Evolutionary conservation across 345 rosid species (phyloP).

Genomic region (Gossypioides kirkii): DNA sequence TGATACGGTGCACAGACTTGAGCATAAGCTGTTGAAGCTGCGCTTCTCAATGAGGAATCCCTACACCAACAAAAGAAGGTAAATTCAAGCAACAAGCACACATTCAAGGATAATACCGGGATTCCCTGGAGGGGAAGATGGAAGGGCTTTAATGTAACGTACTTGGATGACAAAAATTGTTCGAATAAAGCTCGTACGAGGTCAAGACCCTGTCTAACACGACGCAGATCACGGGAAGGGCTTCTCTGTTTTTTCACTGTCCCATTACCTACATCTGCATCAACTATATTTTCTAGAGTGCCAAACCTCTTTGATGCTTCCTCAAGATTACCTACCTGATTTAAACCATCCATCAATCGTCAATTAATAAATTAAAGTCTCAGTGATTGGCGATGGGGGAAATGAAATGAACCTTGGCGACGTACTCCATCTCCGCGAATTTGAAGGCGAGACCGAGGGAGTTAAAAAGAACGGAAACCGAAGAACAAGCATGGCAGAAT

Average conservation of each 20-base stretch:
- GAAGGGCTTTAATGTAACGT: slow-evolving; percentile 8
- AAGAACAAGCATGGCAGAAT: slow-evolving; percentile 58
- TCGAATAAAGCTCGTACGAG: slow-evolving; percentile 76
- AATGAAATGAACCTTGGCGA: slow-evolving; percentile 46
- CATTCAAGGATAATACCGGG: too few relatives aligned
- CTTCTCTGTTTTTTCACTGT: slow-evolving; percentile 74
- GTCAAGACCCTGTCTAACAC: slow-evolving; percentile 89
- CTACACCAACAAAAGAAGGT: not conserved
- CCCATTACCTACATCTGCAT: slow-evolving; percentile 53
- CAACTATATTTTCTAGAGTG: slow-evolving; percentile 52
- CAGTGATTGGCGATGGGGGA: not conserved
- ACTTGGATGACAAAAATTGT: slow-evolving; percentile 56
- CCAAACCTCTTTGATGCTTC: slow-evolving; percentile 57
- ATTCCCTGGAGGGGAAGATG: not conserved
- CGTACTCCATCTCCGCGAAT: slow-evolving; percentile 79
- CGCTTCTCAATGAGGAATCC: slow-evolving; percentile 53
- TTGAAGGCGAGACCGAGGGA: slow-evolving; percentile 87
- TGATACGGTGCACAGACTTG: slow-evolving; percentile 88
- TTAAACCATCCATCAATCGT: not conserved
- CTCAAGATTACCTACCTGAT: slow-evolving; percentile 54
- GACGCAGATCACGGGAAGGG: slow-evolving; percentile 66
- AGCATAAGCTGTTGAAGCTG: slow-evolving; percentile 78
- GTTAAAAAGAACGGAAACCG: slow-evolving; percentile 59
- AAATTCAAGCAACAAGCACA: too few relatives aligned
- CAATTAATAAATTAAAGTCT: too few relatives aligned